Percentiles rank a stretch among this genome's conserved stretches.
Evolutionary conservation across 2,329 filamentous ascomycete genomes (phyloP).

Genomic region (Raffaelea ambrosiae): DNA sequence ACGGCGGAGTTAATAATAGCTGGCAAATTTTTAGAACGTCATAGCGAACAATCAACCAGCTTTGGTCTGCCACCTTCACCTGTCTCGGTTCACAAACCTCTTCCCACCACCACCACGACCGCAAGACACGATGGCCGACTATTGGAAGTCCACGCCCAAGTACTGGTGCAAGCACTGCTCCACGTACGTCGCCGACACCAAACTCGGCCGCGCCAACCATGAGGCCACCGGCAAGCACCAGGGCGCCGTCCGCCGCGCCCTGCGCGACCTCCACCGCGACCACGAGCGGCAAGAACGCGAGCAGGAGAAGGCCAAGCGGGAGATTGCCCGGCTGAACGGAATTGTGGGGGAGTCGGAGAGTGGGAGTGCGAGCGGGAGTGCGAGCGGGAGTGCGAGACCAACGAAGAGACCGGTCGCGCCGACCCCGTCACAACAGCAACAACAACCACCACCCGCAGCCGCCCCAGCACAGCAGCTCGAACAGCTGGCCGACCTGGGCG

Average conservation of each 20-base stretch:
- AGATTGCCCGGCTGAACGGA: constrained; percentile 79
- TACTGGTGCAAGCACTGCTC: constrained; percentile 99
- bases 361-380: constrained; percentile 17
- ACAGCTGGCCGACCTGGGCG: constrained; percentile 79
- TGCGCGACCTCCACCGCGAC: background rate
- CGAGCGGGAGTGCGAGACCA: background rate
- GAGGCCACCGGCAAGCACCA: constrained; percentile 82
- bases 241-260: constrained; percentile 75
- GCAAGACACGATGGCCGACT: constrained; percentile 99
- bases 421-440: background rate
- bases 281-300: constrained; percentile 77
- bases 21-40: no score
- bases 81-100: no score
- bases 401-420: no score
- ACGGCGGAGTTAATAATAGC: no score
- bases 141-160: constrained; percentile 96
- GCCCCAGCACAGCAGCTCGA: constrained; percentile 57
- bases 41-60: no score
- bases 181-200: constrained; percentile 83
- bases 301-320: constrained; percentile 71
- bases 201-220: constrained; percentile 81
- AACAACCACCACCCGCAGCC: constrained; percentile 8
- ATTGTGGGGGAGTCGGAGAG: constrained; percentile 45
- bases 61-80: no score
- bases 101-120: no score